Evolutionary conservation across 805 yeast species (phyloP), one percentile per base, ranked within the genome.

Genomic region (Yamadazyma sp.): DNA sequence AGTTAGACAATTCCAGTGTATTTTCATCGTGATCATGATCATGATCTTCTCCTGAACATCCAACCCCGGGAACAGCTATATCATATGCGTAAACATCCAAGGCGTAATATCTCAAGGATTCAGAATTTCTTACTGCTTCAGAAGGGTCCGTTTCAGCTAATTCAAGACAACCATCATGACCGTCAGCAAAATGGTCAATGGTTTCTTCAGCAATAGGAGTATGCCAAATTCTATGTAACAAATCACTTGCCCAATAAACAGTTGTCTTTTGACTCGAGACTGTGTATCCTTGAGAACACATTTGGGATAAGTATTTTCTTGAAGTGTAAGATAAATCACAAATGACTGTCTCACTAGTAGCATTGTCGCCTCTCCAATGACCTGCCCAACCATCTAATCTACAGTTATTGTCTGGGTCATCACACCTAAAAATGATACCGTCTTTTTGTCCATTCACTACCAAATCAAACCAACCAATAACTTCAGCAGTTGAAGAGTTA

Each of bases 161-260:
- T 24, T 60, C 61, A 13, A 60, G 35, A 20, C 59, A 43, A 20
- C 60, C 69, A 5, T 56, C 58, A 13, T 55, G 44, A 2, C 49
- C 52, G 38, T 65, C 70, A 28, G 56, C 57, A 38, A 53, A 65
- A 35, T 66, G 70, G 18, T 53, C 67, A 31, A 62, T 50, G 17
- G 48, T 47, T 8, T 53, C 58, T 38, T 56, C 50, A 14, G 55
- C 62, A 40, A 64, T 47, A 13, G 4, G 6, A 13, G 64, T 47
- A 42, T 65, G 70, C 53, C 62, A 57, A 35, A 60, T 43, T 44
- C 71, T 58, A 39, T 64, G 72, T 22, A 65, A 39, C 16, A 65
- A 38, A 43, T 65, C 71, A 29, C 65, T 57, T 8, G 61, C 58
- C 55, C 62, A 64, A 29, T 47, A 54, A n/a, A 36, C 23, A 24